phyloP scores from a whole-genome alignment of 176 grass and related monocot genomes.

The Olyra latifolia region DNA sequence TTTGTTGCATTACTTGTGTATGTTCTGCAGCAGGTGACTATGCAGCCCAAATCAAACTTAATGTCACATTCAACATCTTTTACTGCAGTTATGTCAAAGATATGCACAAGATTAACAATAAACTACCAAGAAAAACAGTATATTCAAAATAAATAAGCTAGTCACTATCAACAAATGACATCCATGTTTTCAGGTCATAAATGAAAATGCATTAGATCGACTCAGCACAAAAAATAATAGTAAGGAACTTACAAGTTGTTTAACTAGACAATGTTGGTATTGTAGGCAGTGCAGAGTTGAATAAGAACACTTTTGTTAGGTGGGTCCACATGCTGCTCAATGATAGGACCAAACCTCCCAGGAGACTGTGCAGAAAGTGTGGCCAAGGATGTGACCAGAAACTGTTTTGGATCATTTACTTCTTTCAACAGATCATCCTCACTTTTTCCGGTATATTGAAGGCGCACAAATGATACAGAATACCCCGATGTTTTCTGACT shows the following conservation, averaged over 20 bases:
- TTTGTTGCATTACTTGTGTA: background rate
- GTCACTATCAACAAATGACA: background rate
- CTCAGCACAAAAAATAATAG: constrained; percentile 1
- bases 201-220: background rate
- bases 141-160: background rate
- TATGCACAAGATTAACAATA: background rate
- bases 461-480: constrained; percentile 83
- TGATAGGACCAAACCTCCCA: constrained; percentile 70
- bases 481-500: constrained; percentile 66
- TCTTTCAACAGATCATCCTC: constrained; percentile 93
- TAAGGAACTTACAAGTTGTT: constrained; percentile 8
- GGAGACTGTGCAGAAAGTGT: constrained; percentile 70
- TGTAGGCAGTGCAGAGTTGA: constrained; percentile 81
- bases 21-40: background rate
- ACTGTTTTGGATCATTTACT: constrained; percentile 84
- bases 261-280: constrained; percentile 88
- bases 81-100: background rate
- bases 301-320: constrained; percentile 74
- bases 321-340: constrained; percentile 74
- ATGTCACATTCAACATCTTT: background rate
- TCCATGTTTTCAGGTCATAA: constrained; percentile 1
- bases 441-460: constrained; percentile 88
- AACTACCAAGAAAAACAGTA: background rate
- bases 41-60: background rate
- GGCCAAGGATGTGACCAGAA: constrained; percentile 71